Evolutionary conservation across 768 basidiomycete species (phyloP).

Genomic region (Solioccasus polychromus): DNA sequence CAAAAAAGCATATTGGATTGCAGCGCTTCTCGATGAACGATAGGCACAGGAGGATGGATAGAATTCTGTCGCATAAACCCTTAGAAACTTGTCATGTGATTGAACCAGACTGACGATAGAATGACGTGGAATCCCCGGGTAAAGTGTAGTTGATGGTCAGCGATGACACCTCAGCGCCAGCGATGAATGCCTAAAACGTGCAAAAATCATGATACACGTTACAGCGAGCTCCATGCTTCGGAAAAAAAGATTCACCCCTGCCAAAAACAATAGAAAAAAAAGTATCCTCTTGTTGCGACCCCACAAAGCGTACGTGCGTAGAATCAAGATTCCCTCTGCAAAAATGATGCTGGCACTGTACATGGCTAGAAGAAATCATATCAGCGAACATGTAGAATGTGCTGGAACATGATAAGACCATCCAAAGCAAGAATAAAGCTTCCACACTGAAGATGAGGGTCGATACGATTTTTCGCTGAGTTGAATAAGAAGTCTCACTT

Average conservation of each 20-base stretch:
- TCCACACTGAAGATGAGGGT: slow-evolving; percentile 16
- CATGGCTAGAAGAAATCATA: slow-evolving; percentile 2
- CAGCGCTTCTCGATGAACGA: slow-evolving; percentile 13
- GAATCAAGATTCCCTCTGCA: slow-evolving; percentile 20
- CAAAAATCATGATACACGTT: background rate
- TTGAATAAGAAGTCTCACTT: slow-evolving; percentile 2
- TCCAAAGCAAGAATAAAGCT: slow-evolving; percentile 15
- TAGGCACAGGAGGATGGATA: slow-evolving; percentile 18
- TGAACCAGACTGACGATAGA: slow-evolving; percentile 19
- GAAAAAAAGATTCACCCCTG: slow-evolving; percentile 11
- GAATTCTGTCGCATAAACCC: slow-evolving; percentile 9
- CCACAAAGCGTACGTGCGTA: slow-evolving; percentile 28
- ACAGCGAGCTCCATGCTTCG: too few species aligned
- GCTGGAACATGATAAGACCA: slow-evolving; percentile 4
- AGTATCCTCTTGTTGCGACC: slow-evolving; percentile 17
- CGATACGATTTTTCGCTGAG: background rate
- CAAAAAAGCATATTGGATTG: slow-evolving; percentile 14
- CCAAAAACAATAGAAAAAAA: slow-evolving; percentile 15
- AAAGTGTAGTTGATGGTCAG: slow-evolving; percentile 5
- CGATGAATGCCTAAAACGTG: slow-evolving; percentile 13
- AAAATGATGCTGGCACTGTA: slow-evolving; percentile 16
- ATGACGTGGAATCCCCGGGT: slow-evolving; percentile 14
- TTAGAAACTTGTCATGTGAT: background rate
- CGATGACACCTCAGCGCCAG: slow-evolving; percentile 11
- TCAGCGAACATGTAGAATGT: background rate